Evolutionary conservation across 345 rosid genomes (phyloP), one percentile per base, ranked within the genome.

Genomic region (Brassica rapa): DNA sequence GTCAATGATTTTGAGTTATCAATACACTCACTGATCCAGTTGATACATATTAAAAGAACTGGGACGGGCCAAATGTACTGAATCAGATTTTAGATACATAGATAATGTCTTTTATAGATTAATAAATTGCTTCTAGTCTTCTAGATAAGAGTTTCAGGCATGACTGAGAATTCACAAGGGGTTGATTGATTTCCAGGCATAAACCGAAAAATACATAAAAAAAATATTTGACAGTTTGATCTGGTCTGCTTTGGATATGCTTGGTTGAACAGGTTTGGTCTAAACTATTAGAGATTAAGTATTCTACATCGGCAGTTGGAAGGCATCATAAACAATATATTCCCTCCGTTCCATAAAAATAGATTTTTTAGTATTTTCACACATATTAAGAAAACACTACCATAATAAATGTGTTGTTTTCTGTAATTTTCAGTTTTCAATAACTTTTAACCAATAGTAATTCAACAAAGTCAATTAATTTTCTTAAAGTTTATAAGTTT

Each of bases 71-170:
- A 66, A 66, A 37, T 37, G 53, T 39, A 19, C 21, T 43, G 15
- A 37, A 37, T 66, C 69, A 66, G 69, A 37, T 66, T 39, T n/a
- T 37, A 19, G 69, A 41, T 65, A 19, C 49, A 65, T 11, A 35
- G 8, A 16, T 10, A 1, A 39, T 23, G 16, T 41, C 14, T 41
- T 41, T 46, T 12, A 14, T 65, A 8, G 51, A 53, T 19, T 66
- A 3, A 2, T 6, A 12, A 12, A 41, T 66, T 16, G 55, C 35
- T 66, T 41, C 30, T 35, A 43, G 41, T 33, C 37, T 39, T 39
- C 46, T 49, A 15, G 21, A 5, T n/a, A 51, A 4, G 8, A 51
- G 21, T 51, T 51, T 51, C 57, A 51, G 8, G 57, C 55, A 14
- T 41, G 14, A 10, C 8, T 46, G 21, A 51, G 57, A 51, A 51